Evolutionary conservation across 2,329 filamentous ascomycete species (phyloP).

Genomic region (Talaromyces funiculosus): DNA sequence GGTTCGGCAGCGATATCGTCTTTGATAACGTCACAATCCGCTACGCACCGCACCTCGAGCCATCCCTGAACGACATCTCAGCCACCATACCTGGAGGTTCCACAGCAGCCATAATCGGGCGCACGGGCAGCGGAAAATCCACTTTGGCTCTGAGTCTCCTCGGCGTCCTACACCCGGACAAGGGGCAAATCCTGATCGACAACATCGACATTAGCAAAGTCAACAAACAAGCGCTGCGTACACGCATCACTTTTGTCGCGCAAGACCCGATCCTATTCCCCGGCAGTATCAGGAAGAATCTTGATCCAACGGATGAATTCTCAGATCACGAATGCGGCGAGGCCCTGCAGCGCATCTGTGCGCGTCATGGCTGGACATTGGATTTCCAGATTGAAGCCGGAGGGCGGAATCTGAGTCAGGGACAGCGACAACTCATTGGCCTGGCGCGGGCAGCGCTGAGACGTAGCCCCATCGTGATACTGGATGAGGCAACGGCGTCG

Average conservation of each 20-base stretch:
- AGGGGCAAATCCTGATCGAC: slow-evolving; percentile 56
- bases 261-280: slow-evolving; percentile 64
- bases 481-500: slow-evolving; percentile 62
- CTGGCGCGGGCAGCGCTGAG: slow-evolving; percentile 58
- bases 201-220: slow-evolving; percentile 56
- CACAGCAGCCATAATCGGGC: slow-evolving; percentile 71
- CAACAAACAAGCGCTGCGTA: slow-evolving; percentile 54
- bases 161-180: slow-evolving; percentile 49
- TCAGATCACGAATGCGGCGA: slow-evolving; percentile 49
- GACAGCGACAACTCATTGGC: slow-evolving; percentile 59
- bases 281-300: slow-evolving; percentile 56
- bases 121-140: slow-evolving; percentile 76
- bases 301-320: slow-evolving; percentile 57
- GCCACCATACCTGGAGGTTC: slow-evolving; percentile 73
- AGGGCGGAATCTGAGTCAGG: slow-evolving; percentile 57
- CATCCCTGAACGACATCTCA: slow-evolving; percentile 62
- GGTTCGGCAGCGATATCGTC: slow-evolving; percentile 62
- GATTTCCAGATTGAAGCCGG: slow-evolving; percentile 54
- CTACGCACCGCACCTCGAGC: slow-evolving; percentile 72
- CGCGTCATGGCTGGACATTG: slow-evolving; percentile 52
- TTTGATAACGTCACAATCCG: slow-evolving; percentile 74
- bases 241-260: slow-evolving; percentile 60
- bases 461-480: slow-evolving; percentile 56
- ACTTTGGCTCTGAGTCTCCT: slow-evolving; percentile 62
- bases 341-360: slow-evolving; percentile 45